Base-by-base conservation (phyloP, 352 stramenopile genomes). In the Pythium diclinum region DNA sequence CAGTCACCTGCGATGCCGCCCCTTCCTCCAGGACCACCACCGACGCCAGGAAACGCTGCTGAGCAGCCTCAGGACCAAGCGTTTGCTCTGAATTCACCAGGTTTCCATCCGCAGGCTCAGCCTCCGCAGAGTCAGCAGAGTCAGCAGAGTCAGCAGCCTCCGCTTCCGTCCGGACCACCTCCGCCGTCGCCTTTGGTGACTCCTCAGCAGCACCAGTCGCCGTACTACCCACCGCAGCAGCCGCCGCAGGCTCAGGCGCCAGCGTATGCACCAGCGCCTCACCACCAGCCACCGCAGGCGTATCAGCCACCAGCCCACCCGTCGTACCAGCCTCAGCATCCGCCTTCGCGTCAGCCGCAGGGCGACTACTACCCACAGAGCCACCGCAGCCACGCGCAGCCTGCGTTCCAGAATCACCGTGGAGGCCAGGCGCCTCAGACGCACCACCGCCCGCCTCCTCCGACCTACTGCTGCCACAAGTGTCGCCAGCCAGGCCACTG, bases 381-480 rank as follows among this genome's bases (percentile, higher is more conserved):
- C 42, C 49, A 30, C n/a, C 23, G 28, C 36, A 32, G 36, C 6
- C 59, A 44, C 19, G 19, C 21, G 2, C 51, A 47, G n/a, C 13
- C 53, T 16, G 7, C 25, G 21, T 52, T 51, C 54, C 19, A 48
- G 25, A 47, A 21, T 40, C 19, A 21, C 9, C 30, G n/a, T 5
- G 21, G 23, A 44, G 11, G 38, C 25, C 42, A 30, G 17, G n/a
- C 19, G 44, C 44, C 19, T 3, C 44, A 28, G 16, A 61, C 49
- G 5, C 51, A 66, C 19, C 69, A 63, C 10, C 58, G 53, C 0
- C 71, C 72, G 2, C 83, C 83, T 3, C 85, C 83, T 7, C 63
- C 73, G 4, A 83, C 77, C 23, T 94, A 94, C 32, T 74, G 83
- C 53, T 94, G 85, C 47, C 83, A 89, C 61, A 92, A 92, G 36